A percentile compares a stretch with the other conserved stretches of the same genome.
Evolutionary conservation across 257 asterid species (phyloP).

Genomic region (Striga asiatica): DNA sequence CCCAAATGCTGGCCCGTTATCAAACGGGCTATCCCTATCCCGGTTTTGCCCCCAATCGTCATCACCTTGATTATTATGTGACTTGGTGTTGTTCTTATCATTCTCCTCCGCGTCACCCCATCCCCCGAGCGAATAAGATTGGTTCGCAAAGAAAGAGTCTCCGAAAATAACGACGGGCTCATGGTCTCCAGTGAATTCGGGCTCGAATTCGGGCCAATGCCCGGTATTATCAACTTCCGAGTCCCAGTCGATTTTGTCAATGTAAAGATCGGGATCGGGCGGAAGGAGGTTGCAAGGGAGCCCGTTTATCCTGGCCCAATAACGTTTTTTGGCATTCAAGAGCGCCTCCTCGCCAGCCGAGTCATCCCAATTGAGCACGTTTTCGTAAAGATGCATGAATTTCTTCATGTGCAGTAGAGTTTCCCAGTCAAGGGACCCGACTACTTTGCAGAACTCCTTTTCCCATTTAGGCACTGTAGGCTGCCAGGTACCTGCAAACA

Average conservation of each 20-base stretch:
- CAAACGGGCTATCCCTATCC: conserved; percentile 18
- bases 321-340: conserved; percentile 49
- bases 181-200: conserved; percentile 10
- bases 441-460: conserved; percentile 52
- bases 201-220: conserved; percentile 32
- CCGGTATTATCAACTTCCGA: conserved; percentile 22
- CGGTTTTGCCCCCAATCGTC: conserved; percentile 21
- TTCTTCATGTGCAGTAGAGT: conserved; percentile 41
- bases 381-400: conserved; percentile 37
- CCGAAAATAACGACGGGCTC: conserved; percentile 57
- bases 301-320: conserved; percentile 49
- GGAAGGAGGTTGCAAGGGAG: conserved; percentile 29
- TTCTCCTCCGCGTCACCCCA: conserved; percentile 57
- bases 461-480: conserved; percentile 68
- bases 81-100: not conserved
- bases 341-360: conserved; percentile 74
- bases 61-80: conserved; percentile 18
- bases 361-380: conserved; percentile 59
- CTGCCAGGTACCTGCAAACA: conserved; percentile 39
- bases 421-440: conserved; percentile 62
- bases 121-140: conserved; percentile 30
- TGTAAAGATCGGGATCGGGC: conserved; percentile 56
- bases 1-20: conserved; percentile 19
- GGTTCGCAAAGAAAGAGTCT: conserved; percentile 31
- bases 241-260: conserved; percentile 62